Base-by-base conservation (phyloP, 148 eudicot genomes). In the Limonium bicolor region DNA sequence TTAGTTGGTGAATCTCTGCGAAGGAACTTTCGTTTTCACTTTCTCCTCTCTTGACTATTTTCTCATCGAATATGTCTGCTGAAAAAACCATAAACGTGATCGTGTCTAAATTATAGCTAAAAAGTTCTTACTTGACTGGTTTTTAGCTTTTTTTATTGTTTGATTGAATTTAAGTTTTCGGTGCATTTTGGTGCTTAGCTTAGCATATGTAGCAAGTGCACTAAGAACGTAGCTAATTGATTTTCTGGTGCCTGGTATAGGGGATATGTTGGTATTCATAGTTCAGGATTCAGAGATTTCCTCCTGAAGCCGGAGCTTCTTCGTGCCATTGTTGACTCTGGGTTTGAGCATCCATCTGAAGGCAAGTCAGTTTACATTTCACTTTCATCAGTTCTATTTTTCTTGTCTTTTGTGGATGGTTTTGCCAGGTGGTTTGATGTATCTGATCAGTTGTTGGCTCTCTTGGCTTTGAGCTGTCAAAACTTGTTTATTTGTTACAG, bases 341-440 rank as follows among this genome's bases (percentile, higher is more conserved):
- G 81, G 27, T 74, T 74, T 64, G 81, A 74, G 68, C 81, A 74
- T 50, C 81, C 81, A 6, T 74, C 81, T 4, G 81, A 74, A 74
- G 81, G 82, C 76, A 75, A 64, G 65, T 42, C 9, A 27, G 6
- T 3, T n/a, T 22, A 23, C 13, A 39, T 38, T 9, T 48, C 38
- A 19, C 4, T 35, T 6, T 13, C 12, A 28, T 6, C 24, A 6
- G 14, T 7, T 10, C 7, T 36, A 16, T 10, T 50, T 35, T 50
- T 22, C 27, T 35, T 14, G 38, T 15, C 7, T 20, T 8, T 16
- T 24, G 9, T 1, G 14, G 25, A 12, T 4, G 7, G 1, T 29
- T 29, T 29, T 29, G n/a, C 7, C 7, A 2, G 33, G 1, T 29
- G 12, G 7, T 29, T 29, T n/a, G 10, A 29, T 29, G 33, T 29